These are phyloP conservation scores for Chaetomium olivaceum DNA, from an alignment of 2,329 filamentous ascomycete genomes.

Conservation along the genomic window DNA sequence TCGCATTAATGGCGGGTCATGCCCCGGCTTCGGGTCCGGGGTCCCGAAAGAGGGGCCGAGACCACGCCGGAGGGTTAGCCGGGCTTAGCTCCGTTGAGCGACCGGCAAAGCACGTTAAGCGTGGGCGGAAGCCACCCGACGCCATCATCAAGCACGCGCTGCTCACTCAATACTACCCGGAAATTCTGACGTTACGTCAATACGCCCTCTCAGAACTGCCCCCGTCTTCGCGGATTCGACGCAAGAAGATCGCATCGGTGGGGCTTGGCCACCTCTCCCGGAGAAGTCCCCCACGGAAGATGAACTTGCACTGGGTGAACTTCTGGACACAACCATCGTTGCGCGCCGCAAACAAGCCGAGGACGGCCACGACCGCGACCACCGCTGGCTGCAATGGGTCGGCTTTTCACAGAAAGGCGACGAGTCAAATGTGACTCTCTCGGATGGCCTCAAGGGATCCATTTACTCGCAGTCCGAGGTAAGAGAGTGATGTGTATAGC, in stretches of 20 bases:
- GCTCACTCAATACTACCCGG: constrained; percentile 66
- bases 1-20: constrained; percentile 20
- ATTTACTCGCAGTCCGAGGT: constrained; percentile 66
- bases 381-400: constrained; percentile 57
- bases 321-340: constrained; percentile 72
- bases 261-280: constrained; percentile 36
- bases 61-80: constrained; percentile 19
- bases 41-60: constrained; percentile 27
- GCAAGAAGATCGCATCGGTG: constrained; percentile 56
- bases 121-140: constrained; percentile 12
- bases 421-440: constrained; percentile 56
- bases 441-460: constrained; percentile 47
- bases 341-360: constrained; percentile 46
- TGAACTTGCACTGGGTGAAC: constrained; percentile 49
- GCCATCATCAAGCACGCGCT: constrained; percentile 56
- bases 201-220: constrained; percentile 70
- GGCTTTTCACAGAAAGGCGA: constrained; percentile 64
- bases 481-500: constrained; percentile 31
- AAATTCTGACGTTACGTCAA: constrained; percentile 66
- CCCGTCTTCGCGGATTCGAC: constrained; percentile 61
- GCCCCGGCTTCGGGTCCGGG: constrained; percentile 4
- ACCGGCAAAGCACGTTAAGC: constrained; percentile 30
- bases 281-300: constrained; percentile 32
- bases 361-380: constrained; percentile 39
- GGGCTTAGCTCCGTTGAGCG: constrained; percentile 18